Evolutionary conservation across 2,329 filamentous ascomycete species (phyloP).

Genomic region (Cytospora schulzeri): DNA sequence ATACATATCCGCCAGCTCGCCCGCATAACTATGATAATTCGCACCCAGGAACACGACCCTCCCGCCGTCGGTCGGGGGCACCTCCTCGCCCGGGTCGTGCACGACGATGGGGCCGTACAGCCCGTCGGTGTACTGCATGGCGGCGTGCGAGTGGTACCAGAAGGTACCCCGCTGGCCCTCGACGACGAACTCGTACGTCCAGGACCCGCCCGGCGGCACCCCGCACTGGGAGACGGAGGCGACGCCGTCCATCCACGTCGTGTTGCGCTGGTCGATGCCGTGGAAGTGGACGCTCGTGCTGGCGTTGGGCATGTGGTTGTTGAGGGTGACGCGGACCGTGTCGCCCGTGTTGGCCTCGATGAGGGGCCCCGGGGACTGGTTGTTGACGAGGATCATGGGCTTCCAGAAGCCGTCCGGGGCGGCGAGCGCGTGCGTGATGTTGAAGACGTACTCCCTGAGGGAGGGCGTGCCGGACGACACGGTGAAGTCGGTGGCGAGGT

Average conservation of each 20-base stretch:
- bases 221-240: constrained; percentile 62
- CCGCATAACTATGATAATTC: constrained; percentile 42
- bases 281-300: constrained; percentile 68
- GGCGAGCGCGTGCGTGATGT: constrained; percentile 37
- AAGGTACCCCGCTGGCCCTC: constrained; percentile 42
- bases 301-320: constrained; percentile 40
- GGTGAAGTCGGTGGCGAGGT: constrained; percentile 34
- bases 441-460: constrained; percentile 38
- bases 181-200: constrained; percentile 64
- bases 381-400: constrained; percentile 44
- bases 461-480: constrained; percentile 20
- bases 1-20: constrained; percentile 38
- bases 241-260: constrained; percentile 68
- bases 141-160: constrained; percentile 64
- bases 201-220: constrained; percentile 54
- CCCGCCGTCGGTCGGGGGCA: constrained; percentile 37
- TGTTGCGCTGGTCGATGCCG: constrained; percentile 65
- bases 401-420: constrained; percentile 41
- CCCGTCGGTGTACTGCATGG: constrained; percentile 65
- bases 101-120: constrained; percentile 60
- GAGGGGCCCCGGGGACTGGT: constrained; percentile 46
- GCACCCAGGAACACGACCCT: constrained; percentile 44
- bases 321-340: constrained; percentile 43
- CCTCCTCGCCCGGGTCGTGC: constrained; percentile 39
- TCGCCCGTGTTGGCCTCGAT: constrained; percentile 49